Conservation (phyloP, 441 rosid genomes). For the Omphalea diandra region DNA sequence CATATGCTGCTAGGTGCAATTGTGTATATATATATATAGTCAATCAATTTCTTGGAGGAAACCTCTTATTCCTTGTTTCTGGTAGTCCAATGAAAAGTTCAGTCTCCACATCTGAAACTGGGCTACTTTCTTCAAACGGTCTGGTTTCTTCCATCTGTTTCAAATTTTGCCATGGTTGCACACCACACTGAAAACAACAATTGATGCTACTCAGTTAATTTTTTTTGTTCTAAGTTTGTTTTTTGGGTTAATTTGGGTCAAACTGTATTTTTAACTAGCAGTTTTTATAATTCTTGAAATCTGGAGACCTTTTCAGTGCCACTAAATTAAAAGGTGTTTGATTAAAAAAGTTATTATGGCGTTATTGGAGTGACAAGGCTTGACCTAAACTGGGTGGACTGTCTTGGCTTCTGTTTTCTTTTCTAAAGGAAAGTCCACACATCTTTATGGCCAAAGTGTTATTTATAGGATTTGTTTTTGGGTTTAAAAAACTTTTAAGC, state of each 20-base stretch:
- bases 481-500: too few relatives aligned
- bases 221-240: too few relatives aligned
- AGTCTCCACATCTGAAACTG: slow-evolving; percentile 83
- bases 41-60: slow-evolving; percentile 18
- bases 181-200: slow-evolving; percentile 29
- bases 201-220: not conserved
- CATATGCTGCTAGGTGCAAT: too few relatives aligned
- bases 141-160: slow-evolving; percentile 22
- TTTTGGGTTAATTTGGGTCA: too few relatives aligned
- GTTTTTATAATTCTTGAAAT: too few relatives aligned
- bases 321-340: too few relatives aligned
- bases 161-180: slow-evolving; percentile 18
- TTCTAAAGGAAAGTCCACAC: too few relatives aligned
- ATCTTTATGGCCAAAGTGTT: not conserved
- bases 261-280: too few relatives aligned
- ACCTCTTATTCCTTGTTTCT: slow-evolving; percentile 39
- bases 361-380: not conserved
- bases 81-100: slow-evolving; percentile 76
- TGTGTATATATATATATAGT: too few relatives aligned
- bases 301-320: too few relatives aligned
- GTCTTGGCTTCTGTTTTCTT: not conserved
- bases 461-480: not conserved
- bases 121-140: slow-evolving; percentile 41
- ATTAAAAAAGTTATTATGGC: too few relatives aligned
- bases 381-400: too few relatives aligned